phyloP scores from a whole-genome alignment of 371 early-diverging fungal species.

The Rozella allomycis region DNA sequence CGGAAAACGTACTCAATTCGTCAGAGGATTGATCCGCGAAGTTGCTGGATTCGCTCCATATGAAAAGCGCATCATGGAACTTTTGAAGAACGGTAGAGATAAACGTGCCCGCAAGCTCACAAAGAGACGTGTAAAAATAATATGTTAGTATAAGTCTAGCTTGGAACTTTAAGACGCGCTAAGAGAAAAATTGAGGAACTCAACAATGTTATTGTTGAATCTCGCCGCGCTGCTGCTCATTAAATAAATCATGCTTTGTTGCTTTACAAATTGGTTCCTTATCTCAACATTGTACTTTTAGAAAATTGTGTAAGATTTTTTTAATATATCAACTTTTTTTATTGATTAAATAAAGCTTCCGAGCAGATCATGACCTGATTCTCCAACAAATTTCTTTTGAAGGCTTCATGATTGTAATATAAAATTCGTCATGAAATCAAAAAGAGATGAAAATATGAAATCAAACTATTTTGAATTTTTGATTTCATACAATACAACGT shows the following conservation, averaged over 20 bases:
- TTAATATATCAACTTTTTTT: too few relatives aligned
- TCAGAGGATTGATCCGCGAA: constrained; percentile 83
- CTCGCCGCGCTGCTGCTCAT: constrained; percentile 43
- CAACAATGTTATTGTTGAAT: constrained; percentile 71
- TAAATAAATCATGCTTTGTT: constrained; percentile 2
- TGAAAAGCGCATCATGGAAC: constrained; percentile 95
- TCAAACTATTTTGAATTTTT: too few relatives aligned
- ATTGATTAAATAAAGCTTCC: too few relatives aligned
- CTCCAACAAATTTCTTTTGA: too few relatives aligned
- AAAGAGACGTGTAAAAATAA: constrained; percentile 64
- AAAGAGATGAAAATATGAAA: too few relatives aligned
- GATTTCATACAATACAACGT: too few relatives aligned
- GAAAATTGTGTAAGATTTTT: too few relatives aligned
- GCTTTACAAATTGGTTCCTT: too few relatives aligned
- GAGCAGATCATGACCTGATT: too few relatives aligned
- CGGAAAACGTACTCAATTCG: constrained; percentile 69
- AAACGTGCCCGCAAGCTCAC: constrained; percentile 97
- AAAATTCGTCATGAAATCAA: too few relatives aligned
- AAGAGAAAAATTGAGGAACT: constrained; percentile 98
- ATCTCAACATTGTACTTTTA: too few relatives aligned
- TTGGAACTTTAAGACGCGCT: constrained; percentile 88
- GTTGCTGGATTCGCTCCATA: constrained; percentile 95
- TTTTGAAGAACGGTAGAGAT: constrained; percentile 97
- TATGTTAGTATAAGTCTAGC: constrained; percentile 15
- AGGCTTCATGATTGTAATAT: too few relatives aligned